Percentiles rank a stretch among this genome's conserved stretches.
Conservation (phyloP, 2,329 filamentous ascomycete species). For the Fusarium sp. region DNA sequence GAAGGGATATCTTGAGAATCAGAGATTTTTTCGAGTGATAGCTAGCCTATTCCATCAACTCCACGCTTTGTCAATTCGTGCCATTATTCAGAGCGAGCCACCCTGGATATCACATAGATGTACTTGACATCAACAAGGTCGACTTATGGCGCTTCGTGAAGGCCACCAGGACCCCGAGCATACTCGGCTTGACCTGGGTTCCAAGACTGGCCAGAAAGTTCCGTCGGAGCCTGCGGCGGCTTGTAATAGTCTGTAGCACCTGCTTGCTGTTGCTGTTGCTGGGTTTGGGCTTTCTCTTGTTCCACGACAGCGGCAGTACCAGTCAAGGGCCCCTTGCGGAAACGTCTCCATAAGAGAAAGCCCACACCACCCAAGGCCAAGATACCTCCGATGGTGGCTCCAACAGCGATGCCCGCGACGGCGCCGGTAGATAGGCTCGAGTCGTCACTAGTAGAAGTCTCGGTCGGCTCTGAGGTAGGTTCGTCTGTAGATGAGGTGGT, state of each 20-base stretch:
- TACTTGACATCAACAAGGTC: neutral
- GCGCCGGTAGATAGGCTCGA: constrained; percentile 35
- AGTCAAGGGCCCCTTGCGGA: constrained; percentile 21
- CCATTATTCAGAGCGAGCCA: neutral
- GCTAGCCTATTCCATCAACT: neutral
- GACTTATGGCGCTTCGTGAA: constrained; percentile 28
- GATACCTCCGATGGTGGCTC: constrained; percentile 35
- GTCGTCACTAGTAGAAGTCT: neutral
- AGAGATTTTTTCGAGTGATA: neutral
- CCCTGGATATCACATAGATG: neutral
- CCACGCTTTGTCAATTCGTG: neutral
- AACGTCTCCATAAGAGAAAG: constrained; percentile 38
- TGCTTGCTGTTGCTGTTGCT: constrained; percentile 1
- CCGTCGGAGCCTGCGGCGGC: constrained; percentile 10
- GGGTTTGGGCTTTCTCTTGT: constrained; percentile 9
- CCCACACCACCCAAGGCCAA: constrained; percentile 27
- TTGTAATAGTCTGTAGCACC: constrained; percentile 21
- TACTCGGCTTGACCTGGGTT: constrained; percentile 15
- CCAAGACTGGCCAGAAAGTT: constrained; percentile 25
- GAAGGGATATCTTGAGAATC: neutral
- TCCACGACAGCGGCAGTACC: neutral
- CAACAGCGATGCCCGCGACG: constrained; percentile 42
- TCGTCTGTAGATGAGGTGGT: neutral
- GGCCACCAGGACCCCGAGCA: constrained; percentile 15
- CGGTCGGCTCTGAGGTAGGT: neutral